These are phyloP conservation scores for Zarea fungicola DNA, from an alignment of 2,329 filamentous ascomycete genomes.

Conservation along the genomic window DNA sequence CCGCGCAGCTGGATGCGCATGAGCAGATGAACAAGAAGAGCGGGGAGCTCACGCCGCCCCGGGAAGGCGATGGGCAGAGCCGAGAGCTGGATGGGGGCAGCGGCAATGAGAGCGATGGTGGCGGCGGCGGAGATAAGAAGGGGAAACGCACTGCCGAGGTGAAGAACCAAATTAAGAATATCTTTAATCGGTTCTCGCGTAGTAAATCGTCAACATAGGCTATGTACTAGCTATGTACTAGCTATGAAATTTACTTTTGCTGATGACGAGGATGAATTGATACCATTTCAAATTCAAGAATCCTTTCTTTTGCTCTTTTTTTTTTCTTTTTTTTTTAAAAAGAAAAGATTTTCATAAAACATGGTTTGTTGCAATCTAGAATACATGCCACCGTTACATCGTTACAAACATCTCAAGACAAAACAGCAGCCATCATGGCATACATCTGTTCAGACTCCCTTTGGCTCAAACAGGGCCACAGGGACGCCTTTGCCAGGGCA, in stretches of 20 bases:
- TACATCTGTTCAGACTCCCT: too few species aligned
- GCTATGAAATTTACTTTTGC: too few species aligned
- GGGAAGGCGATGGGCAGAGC: conserved; percentile 1
- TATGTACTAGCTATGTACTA: too few species aligned
- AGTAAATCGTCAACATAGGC: neutral
- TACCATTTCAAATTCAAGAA: neutral
- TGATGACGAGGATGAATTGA: neutral
- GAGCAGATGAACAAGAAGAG: conserved; percentile 24
- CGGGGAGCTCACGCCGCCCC: conserved; percentile 16
- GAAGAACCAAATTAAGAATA: conserved; percentile 11
- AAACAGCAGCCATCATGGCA: too few species aligned
- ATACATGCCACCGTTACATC: too few species aligned
- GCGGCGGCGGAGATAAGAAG: neutral
- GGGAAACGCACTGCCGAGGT: conserved; percentile 5
- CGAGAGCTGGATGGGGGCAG: neutral
- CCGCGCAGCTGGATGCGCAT: conserved; percentile 43
- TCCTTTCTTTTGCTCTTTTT: too few species aligned
- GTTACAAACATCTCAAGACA: too few species aligned
- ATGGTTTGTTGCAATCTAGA: too few species aligned
- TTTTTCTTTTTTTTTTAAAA: too few species aligned
- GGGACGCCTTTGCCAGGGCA: conserved; percentile 38
- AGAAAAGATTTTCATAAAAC: too few species aligned
- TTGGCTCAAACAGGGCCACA: conserved; percentile 33
- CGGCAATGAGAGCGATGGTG: neutral
- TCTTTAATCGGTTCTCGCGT: conserved; percentile 8